Evolutionary conservation across 305 asterid genomes (phyloP).

Genomic region (Plantago coronopus): DNA sequence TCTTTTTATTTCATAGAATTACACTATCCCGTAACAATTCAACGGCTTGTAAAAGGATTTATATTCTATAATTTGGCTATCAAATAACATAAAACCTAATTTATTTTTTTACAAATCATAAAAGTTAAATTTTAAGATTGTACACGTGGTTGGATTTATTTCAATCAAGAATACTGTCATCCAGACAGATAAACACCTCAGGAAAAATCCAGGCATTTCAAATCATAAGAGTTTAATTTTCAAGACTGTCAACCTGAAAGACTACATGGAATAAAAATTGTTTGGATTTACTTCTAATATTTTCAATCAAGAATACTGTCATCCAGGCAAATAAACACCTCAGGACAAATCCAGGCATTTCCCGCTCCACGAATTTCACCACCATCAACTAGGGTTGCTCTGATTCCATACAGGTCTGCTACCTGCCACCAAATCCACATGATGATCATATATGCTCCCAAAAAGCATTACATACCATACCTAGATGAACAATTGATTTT

Average conservation of each 20-base stretch:
- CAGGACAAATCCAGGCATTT: constrained; percentile 99
- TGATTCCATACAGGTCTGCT: constrained; percentile 97
- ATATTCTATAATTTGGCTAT: constrained; percentile 13
- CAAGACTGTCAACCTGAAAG: constrained; percentile 11
- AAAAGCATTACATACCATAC: constrained; percentile 14
- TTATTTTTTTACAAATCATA: too few relatives aligned
- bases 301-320: constrained; percentile 21
- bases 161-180: too few relatives aligned
- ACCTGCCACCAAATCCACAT: constrained; percentile 52
- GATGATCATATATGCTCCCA: constrained; percentile 15
- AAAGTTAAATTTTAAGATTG: neutral
- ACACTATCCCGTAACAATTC: neutral
- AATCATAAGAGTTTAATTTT: neutral
- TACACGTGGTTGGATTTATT: too few relatives aligned
- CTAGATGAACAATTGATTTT: constrained; percentile 15
- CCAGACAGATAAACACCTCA: too few relatives aligned
- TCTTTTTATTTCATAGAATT: neutral
- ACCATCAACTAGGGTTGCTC: constrained; percentile 97
- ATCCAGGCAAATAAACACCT: constrained; percentile 53
- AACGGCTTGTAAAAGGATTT: constrained; percentile 6
- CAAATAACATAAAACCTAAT: constrained; percentile 13
- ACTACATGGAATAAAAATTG: constrained; percentile 13
- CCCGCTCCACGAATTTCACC: constrained; percentile 99
- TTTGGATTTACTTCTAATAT: constrained; percentile 18
- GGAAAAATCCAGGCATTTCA: too few relatives aligned